Base-by-base conservation (phyloP, 2,329 filamentous ascomycete genomes). In the Aspergillus chevalieri region DNA sequence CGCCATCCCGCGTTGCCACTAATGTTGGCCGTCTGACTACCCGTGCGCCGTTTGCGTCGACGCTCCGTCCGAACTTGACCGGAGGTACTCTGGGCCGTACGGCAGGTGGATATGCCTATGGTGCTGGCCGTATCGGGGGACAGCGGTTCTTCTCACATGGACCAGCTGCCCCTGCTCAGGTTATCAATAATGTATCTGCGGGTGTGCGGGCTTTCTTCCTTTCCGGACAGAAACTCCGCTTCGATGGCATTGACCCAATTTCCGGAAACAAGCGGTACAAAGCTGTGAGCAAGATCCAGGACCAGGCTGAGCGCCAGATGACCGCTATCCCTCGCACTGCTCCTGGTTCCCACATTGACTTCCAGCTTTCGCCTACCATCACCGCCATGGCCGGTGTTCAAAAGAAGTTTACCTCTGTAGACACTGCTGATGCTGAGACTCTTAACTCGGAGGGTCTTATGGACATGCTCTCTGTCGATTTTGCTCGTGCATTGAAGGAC, bases 151-250 rank as follows among this genome's bases (percentile, higher is more conserved):
- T 97, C 73, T 94, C 89, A 1, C 91, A 96, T 71, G 82, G 84
- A 1, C 89, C 92, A 1, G 86, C 88, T 8, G 82, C 85, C 6
- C 90, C 89, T 36, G 89, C 91, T 1, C 89, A 97, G 67, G 89
- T 97, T 43, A 82, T 97, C 46, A 87, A 93, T 68, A 95, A 95
- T 70, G 92, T 96, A n/a, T 95, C 89, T 10, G 85, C 90, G 59
- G 93, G 90, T 4, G 85, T 97, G 63, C 84, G 93, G 47, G 91
- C 90, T 10, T 96, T 98, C 71, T 86, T 89, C 72, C 78, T 95
- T n/a, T 90, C 87, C 0, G 93, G 93, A 0, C 84, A 95, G 63
- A 93, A 91, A 67, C 85, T 87, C 8, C 86, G 87, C 50, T 96
- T 91, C 60, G 87, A 95, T 65, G 92, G 92, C 10, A 68, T 86